Conservation (phyloP, 2,329 filamentous ascomycete genomes). For the Trichoderma endophyticum region DNA sequence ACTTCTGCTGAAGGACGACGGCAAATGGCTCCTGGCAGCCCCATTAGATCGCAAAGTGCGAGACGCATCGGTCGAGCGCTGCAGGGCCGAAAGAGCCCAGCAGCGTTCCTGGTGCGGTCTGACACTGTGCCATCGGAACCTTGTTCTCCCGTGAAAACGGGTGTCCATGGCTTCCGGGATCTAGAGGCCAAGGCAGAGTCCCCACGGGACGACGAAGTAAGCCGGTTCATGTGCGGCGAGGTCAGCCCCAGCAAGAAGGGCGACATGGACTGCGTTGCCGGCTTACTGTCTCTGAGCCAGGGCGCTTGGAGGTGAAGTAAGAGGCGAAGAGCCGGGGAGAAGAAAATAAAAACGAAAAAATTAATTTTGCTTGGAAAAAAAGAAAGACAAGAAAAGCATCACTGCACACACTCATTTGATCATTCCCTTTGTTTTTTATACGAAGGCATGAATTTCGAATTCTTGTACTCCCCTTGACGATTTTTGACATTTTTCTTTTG, state of each 20-base stretch:
- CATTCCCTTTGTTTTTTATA: conserved; percentile 2
- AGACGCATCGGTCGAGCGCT: conserved; percentile 43
- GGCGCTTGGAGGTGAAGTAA: conserved; percentile 72
- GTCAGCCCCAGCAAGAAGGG: conserved; percentile 69
- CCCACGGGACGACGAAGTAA: conserved; percentile 56
- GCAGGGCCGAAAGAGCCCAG: conserved; percentile 38
- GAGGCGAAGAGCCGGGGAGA: background rate
- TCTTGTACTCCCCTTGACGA: background rate
- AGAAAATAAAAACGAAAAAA: background rate
- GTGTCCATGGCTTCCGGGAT: conserved; percentile 54
- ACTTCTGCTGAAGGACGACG: conserved; percentile 34
- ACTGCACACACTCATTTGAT: background rate
- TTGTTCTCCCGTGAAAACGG: conserved; percentile 31
- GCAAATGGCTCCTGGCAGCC: conserved; percentile 37
- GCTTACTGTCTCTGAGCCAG: conserved; percentile 83
- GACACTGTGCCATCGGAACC: conserved; percentile 41
- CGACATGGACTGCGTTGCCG: conserved; percentile 85
- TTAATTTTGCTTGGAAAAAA: background rate
- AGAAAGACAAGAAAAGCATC: background rate
- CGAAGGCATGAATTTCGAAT: conserved; percentile 1
- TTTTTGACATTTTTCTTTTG: background rate
- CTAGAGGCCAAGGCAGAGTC: conserved; percentile 19
- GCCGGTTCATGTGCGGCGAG: conserved; percentile 67
- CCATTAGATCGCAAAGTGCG: conserved; percentile 32
- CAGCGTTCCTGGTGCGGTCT: conserved; percentile 35